Evolutionary conservation across 2,329 filamentous ascomycete genomes (phyloP).

Genomic region (Paraconiothyrium sp.): DNA sequence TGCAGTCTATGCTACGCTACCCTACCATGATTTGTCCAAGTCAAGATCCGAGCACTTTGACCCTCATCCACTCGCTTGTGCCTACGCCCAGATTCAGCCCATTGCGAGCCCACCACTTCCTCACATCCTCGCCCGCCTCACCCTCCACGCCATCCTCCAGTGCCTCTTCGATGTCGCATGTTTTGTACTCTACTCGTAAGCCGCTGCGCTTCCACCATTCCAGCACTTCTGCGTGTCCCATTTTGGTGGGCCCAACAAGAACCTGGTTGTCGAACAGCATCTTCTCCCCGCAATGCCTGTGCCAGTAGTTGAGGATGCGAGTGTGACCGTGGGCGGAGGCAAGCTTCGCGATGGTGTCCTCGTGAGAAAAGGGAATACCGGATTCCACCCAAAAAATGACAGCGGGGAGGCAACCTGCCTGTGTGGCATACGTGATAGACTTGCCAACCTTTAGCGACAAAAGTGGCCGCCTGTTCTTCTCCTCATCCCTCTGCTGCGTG

Average conservation of each 20-base stretch:
- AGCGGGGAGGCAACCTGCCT: slow-evolving; percentile 79
- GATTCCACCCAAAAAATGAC: slow-evolving; percentile 90
- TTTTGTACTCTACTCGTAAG: slow-evolving; percentile 88
- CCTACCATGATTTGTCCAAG: not conserved
- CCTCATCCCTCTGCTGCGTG: slow-evolving; percentile 26
- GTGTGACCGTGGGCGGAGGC: slow-evolving; percentile 88
- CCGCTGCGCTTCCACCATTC: slow-evolving; percentile 91
- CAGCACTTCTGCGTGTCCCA: slow-evolving; percentile 82
- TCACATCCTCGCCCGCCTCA: slow-evolving; percentile 73
- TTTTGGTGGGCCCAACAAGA: slow-evolving; percentile 85
- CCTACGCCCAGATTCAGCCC: slow-evolving; percentile 82
- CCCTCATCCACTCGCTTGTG: slow-evolving; percentile 90
- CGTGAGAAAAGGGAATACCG: slow-evolving; percentile 79
- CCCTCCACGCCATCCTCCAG: slow-evolving; percentile 83
- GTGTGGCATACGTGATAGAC: slow-evolving; percentile 82
- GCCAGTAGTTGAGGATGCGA: slow-evolving; percentile 84
- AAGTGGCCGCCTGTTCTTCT: slow-evolving; percentile 26
- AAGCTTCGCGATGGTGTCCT: slow-evolving; percentile 83
- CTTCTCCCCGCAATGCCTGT: slow-evolving; percentile 75
- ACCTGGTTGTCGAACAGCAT: slow-evolving; percentile 86
- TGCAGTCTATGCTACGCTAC: not conserved
- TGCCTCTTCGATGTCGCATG: slow-evolving; percentile 94
- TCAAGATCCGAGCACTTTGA: slow-evolving; percentile 68
- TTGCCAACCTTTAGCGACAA: slow-evolving; percentile 81
- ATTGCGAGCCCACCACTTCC: slow-evolving; percentile 88